Conservation (phyloP, 495 filamentous ascomycete species). For the Neurospora sp. region DNA sequence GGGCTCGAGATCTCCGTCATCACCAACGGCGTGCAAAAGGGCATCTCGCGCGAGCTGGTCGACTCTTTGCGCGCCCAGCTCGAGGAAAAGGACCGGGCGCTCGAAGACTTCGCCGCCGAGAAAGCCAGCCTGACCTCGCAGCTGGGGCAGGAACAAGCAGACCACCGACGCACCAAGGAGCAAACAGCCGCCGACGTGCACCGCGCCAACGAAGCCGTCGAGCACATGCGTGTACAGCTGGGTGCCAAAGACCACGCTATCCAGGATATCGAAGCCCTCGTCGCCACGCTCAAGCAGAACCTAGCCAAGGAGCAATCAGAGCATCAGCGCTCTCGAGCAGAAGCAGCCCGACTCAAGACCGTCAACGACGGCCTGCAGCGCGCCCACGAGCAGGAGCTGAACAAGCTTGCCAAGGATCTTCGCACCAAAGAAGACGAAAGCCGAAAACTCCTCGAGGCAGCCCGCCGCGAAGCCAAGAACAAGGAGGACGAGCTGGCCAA, state of each 20-base stretch:
- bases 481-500: conserved; percentile 27
- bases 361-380: conserved; percentile 63
- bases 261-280: conserved; percentile 52
- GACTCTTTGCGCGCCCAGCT: conserved; percentile 73
- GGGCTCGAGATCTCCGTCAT: conserved; percentile 72
- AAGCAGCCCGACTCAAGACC: conserved; percentile 52
- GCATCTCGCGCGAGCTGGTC: conserved; percentile 71
- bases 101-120: conserved; percentile 60
- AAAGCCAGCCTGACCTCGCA: conserved; percentile 56
- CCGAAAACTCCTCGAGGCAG: neutral
- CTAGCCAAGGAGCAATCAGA: conserved; percentile 61
- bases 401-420: conserved; percentile 20
- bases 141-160: conserved; percentile 66
- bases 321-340: conserved; percentile 58
- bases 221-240: conserved; percentile 59
- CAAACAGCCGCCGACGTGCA: conserved; percentile 51
- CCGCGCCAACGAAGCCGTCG: conserved; percentile 53
- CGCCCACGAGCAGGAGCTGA: conserved; percentile 47
- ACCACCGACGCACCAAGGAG: conserved; percentile 65
- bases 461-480: neutral
- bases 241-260: conserved; percentile 53
- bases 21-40: conserved; percentile 69
- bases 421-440: conserved; percentile 8
- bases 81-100: conserved; percentile 55
- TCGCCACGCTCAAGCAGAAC: conserved; percentile 51